These are phyloP conservation scores for Jackrogersella minutella DNA, from an alignment of 495 filamentous ascomycete genomes.

Conservation along the genomic window DNA sequence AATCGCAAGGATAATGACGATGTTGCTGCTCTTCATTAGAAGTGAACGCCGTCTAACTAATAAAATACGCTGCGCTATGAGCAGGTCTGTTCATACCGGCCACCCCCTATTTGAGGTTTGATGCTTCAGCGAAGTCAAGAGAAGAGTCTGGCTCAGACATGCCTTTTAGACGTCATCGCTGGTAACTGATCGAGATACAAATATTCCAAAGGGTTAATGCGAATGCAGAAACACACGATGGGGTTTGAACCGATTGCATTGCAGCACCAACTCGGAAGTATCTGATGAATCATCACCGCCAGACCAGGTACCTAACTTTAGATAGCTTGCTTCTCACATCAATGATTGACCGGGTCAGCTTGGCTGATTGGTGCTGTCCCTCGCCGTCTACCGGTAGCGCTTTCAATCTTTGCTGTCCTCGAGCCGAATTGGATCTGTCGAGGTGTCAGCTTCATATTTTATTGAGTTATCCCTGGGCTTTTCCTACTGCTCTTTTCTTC, in stretches of 20 bases:
- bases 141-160: conserved; percentile 53
- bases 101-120: background rate
- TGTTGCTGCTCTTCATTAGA: background rate
- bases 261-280: conserved; percentile 63
- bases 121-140: background rate
- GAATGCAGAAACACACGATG: conserved; percentile 37
- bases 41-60: background rate
- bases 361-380: conserved; percentile 66
- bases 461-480: background rate
- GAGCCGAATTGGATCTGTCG: conserved; percentile 81
- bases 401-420: conserved; percentile 85
- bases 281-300: conserved; percentile 67
- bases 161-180: conserved; percentile 57
- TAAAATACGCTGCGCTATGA: background rate
- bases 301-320: conserved; percentile 23
- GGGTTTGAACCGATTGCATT: conserved; percentile 31
- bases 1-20: too few species aligned
- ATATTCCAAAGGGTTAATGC: conserved; percentile 39
- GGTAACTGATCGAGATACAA: conserved; percentile 40
- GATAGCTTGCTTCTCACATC: background rate
- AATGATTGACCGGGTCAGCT: conserved; percentile 1
- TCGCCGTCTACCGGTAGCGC: conserved; percentile 65
- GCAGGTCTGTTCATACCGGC: background rate
- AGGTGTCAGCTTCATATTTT: conserved; percentile 19
- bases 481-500: conserved; percentile 84